These are phyloP conservation scores for Aspergillus latus DNA, from an alignment of 2,329 filamentous ascomycete species.

Conservation along the genomic window DNA sequence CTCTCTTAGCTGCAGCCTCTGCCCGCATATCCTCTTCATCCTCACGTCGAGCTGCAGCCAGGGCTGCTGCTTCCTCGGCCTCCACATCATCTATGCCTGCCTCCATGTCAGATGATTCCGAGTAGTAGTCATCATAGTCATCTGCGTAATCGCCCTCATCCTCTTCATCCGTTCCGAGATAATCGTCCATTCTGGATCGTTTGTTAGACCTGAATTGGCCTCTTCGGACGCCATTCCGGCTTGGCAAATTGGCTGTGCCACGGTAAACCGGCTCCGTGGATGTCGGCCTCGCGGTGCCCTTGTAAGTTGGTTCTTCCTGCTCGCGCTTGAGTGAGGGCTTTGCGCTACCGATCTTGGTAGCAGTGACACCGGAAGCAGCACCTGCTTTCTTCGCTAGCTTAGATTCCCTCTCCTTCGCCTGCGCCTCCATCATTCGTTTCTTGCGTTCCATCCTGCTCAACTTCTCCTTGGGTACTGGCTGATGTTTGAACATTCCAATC, in stretches of 20 bases:
- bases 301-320: slow-evolving; percentile 36
- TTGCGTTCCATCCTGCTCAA: slow-evolving; percentile 56
- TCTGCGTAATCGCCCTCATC: slow-evolving; percentile 46
- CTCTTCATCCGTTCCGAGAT: slow-evolving; percentile 50
- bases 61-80: slow-evolving; percentile 45
- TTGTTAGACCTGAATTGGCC: slow-evolving; percentile 26
- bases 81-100: slow-evolving; percentile 49
- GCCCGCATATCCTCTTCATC: slow-evolving; percentile 47
- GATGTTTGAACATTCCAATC: slow-evolving; percentile 58
- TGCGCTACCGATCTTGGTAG: slow-evolving; percentile 22
- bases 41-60: slow-evolving; percentile 44
- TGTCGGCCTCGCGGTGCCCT: slow-evolving; percentile 39
- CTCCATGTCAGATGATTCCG: slow-evolving; percentile 54
- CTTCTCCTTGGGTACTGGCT: slow-evolving; percentile 54
- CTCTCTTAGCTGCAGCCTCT: slow-evolving; percentile 47
- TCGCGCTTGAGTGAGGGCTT: slow-evolving; percentile 33
- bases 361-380: slow-evolving; percentile 19
- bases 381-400: slow-evolving; percentile 32
- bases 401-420: slow-evolving; percentile 42
- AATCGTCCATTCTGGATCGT: slow-evolving; percentile 40
- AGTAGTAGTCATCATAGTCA: slow-evolving; percentile 45
- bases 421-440: slow-evolving; percentile 43
- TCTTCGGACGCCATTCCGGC: slow-evolving; percentile 30
- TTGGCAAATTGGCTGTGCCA: slow-evolving; percentile 43
- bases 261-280: slow-evolving; percentile 36